A percentile compares a stretch with the other conserved stretches of the same genome.
Conservation (phyloP, 805 yeast species). For the Saccharomycopsis capsularis region DNA sequence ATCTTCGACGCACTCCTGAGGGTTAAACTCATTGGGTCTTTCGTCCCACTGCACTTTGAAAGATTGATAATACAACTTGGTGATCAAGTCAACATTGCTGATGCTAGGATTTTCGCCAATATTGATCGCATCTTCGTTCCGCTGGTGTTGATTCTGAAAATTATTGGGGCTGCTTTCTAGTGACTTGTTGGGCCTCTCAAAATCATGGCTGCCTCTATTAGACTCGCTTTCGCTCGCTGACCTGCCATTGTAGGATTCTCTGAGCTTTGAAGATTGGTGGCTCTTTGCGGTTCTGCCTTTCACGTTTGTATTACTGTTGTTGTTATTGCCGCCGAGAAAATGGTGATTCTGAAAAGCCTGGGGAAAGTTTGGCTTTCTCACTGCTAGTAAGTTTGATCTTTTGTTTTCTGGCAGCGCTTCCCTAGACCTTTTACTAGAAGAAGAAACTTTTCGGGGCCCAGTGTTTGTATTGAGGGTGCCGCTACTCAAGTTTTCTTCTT, state of each 20-base stretch:
- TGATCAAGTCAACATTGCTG: slow-evolving; percentile 29
- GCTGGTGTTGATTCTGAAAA: background rate
- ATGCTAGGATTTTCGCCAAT: slow-evolving; percentile 43
- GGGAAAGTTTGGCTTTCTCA: background rate
- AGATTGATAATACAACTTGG: slow-evolving; percentile 44
- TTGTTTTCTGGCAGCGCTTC: background rate
- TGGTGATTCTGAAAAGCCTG: background rate
- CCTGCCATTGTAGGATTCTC: background rate
- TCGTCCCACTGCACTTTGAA: slow-evolving; percentile 58
- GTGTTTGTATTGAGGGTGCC: background rate
- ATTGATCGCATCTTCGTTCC: background rate
- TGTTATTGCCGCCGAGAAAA: background rate
- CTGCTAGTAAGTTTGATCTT: background rate
- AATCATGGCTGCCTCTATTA: background rate
- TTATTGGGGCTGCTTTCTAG: too few species aligned
- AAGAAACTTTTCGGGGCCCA: background rate
- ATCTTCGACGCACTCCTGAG: slow-evolving; percentile 67
- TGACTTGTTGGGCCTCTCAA: too few species aligned
- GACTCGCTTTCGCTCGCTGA: background rate
- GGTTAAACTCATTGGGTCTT: slow-evolving; percentile 50
- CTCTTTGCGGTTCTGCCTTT: background rate
- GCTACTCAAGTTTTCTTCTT: background rate
- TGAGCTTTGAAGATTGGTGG: too few species aligned
- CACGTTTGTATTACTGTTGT: background rate
- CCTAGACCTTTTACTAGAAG: background rate